Conservation (phyloP, 192 early-diverging fungal species). For the Gigaspora rosea region DNA sequence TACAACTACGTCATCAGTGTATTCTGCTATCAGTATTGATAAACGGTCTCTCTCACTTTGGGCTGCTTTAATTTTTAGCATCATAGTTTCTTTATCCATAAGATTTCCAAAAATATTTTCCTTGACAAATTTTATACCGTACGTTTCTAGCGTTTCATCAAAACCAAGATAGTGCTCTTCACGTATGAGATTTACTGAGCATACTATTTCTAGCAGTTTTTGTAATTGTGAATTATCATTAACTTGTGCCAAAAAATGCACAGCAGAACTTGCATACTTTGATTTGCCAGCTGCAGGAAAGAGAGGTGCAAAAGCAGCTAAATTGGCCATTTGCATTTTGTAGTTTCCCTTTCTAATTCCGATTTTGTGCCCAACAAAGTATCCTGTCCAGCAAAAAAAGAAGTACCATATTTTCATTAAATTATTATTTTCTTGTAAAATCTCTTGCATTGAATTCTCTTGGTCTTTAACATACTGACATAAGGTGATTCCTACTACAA, state of each 20-base stretch:
- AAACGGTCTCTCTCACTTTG: constrained; percentile 13
- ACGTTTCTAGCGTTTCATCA: constrained; percentile 4
- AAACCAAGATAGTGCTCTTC: constrained; percentile 1
- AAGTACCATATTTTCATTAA: no score
- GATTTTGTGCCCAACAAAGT: background rate
- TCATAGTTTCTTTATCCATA: background rate
- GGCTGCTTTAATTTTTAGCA: background rate
- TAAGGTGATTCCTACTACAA: no score
- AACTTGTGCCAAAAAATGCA: background rate
- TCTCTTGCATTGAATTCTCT: no score
- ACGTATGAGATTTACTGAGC: constrained; percentile 1
- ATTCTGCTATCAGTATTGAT: background rate
- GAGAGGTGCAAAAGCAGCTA: background rate
- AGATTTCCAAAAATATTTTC: constrained; percentile 9
- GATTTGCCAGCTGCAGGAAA: background rate
- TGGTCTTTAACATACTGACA: no score
- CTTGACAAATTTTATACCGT: constrained; percentile 4
- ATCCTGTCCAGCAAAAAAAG: no score
- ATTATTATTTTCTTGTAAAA: background rate
- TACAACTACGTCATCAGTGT: background rate
- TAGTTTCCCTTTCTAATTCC: background rate
- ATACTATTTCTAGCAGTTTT: background rate
- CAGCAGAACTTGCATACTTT: background rate
- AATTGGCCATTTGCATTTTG: background rate
- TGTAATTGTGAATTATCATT: background rate